A percentile compares a stretch with the other conserved stretches of the same genome.
phyloP scores from a whole-genome alignment of 2,329 filamentous ascomycete genomes.

The Scleromitrula shiraiana region DNA sequence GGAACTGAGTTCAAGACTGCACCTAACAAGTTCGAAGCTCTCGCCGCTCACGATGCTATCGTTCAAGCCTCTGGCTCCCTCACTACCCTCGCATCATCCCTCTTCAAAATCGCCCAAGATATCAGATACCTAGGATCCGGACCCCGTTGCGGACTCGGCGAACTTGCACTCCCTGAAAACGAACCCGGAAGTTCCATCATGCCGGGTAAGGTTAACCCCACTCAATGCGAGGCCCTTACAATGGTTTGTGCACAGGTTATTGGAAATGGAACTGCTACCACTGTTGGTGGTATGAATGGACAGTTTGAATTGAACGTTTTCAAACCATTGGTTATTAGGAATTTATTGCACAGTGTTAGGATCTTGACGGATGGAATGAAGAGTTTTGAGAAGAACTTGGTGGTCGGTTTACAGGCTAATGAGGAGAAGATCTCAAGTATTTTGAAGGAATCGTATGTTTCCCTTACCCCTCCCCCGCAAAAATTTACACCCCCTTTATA shows the following conservation, averaged over 20 bases:
- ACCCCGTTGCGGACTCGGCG: conserved; percentile 89
- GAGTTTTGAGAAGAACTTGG: conserved; percentile 90
- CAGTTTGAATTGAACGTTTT: conserved; percentile 99
- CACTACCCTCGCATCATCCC: conserved; percentile 83
- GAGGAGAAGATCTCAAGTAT: conserved; percentile 85
- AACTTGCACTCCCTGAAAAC: conserved; percentile 91
- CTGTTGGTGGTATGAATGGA: conserved; percentile 91
- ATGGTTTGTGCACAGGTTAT: conserved; percentile 98
- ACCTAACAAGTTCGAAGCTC: conserved; percentile 97
- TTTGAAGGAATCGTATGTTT: conserved; percentile 81
- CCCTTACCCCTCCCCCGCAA: no score
- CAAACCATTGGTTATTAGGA: conserved; percentile 94
- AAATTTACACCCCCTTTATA: no score
- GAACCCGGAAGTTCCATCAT: conserved; percentile 97
- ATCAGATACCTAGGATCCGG: conserved; percentile 95
- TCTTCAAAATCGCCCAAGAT: conserved; percentile 98
- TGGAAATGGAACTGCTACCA: conserved; percentile 90
- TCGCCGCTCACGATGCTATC: conserved; percentile 91
- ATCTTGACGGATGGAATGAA: conserved; percentile 88
- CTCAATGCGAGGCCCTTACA: conserved; percentile 93
- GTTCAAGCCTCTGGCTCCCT: conserved; percentile 90
- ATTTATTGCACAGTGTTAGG: conserved; percentile 85
- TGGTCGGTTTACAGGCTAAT: conserved; percentile 82
- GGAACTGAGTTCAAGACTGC: conserved; percentile 91
- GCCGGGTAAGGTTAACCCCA: conserved; percentile 99